Evolutionary conservation across 495 filamentous ascomycete species (phyloP).

Genomic region (Parathielavia appendiculata): DNA sequence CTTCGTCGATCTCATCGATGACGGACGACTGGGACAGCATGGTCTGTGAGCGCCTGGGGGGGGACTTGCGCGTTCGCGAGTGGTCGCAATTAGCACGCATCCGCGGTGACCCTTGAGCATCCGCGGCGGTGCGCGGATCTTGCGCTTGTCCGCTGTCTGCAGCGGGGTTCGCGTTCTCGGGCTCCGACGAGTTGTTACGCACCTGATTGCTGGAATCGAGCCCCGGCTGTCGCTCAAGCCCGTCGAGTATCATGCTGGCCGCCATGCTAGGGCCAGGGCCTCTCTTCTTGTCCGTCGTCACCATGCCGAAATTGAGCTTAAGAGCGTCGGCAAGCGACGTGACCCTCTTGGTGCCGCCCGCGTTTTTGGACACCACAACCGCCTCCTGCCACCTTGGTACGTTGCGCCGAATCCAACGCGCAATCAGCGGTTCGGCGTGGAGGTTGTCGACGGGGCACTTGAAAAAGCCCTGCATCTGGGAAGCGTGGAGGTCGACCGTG

Average conservation of each 20-base stretch:
- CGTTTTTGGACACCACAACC: constrained; percentile 96
- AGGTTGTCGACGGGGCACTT: constrained; percentile 96
- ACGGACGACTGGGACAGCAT: constrained; percentile 36
- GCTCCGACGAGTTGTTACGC: constrained; percentile 30
- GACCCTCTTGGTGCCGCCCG: constrained; percentile 91
- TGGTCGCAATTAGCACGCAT: constrained; percentile 30
- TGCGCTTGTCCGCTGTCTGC: constrained; percentile 18
- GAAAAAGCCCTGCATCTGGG: constrained; percentile 99
- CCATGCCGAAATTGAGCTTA: constrained; percentile 95
- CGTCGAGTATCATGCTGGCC: constrained; percentile 59
- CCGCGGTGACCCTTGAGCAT: constrained; percentile 39
- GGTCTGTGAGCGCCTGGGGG: constrained; percentile 27
- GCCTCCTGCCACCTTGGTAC: constrained; percentile 82
- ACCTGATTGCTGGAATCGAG: constrained; percentile 30
- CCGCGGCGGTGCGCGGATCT: constrained; percentile 27
- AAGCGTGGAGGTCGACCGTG: constrained; percentile 93
- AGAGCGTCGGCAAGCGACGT: constrained; percentile 95
- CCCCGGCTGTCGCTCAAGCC: constrained; percentile 35
- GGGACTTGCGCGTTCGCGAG: constrained; percentile 22
- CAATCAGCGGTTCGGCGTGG: constrained; percentile 91
- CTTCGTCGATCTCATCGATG: constrained; percentile 45
- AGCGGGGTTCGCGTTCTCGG: constrained; percentile 24
- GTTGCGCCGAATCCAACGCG: constrained; percentile 89
- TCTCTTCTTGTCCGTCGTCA: constrained; percentile 86
- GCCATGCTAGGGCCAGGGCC: constrained; percentile 55